These are phyloP conservation scores for Colletotrichum sp. DNA, from an alignment of 2,329 filamentous ascomycete genomes.

Conservation along the genomic window DNA sequence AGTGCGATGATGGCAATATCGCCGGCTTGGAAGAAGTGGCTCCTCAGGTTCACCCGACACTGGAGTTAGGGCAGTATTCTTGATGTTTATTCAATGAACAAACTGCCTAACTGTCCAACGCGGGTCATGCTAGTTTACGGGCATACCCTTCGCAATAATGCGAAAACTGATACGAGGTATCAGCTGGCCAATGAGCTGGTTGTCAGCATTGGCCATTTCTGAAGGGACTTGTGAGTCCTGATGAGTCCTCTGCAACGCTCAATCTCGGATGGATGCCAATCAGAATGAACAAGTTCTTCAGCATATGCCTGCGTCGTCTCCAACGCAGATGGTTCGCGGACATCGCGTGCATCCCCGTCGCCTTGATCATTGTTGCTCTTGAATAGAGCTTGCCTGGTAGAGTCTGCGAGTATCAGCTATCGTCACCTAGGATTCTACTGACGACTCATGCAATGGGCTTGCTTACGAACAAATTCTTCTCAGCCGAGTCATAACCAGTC, in stretches of 20 bases:
- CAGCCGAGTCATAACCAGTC: background rate
- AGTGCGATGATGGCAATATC: background rate
- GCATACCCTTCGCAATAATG: background rate
- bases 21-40: background rate
- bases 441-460: background rate
- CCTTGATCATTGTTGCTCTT: background rate
- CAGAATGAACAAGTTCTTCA: background rate
- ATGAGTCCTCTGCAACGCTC: background rate
- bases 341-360: background rate
- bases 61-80: background rate
- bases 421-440: background rate
- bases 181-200: background rate
- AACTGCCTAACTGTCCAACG: background rate
- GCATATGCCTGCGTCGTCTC: background rate
- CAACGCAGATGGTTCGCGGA: background rate
- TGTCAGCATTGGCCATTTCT: background rate
- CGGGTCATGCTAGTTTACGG: background rate
- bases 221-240: background rate
- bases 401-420: background rate
- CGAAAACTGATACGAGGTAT: background rate
- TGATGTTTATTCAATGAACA: background rate
- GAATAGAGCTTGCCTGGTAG: background rate
- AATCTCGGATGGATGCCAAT: background rate
- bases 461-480: background rate
- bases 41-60: background rate